These are phyloP conservation scores for Calonectria pseudoturangicola DNA, from an alignment of 2,329 filamentous ascomycete species.

Conservation along the genomic window DNA sequence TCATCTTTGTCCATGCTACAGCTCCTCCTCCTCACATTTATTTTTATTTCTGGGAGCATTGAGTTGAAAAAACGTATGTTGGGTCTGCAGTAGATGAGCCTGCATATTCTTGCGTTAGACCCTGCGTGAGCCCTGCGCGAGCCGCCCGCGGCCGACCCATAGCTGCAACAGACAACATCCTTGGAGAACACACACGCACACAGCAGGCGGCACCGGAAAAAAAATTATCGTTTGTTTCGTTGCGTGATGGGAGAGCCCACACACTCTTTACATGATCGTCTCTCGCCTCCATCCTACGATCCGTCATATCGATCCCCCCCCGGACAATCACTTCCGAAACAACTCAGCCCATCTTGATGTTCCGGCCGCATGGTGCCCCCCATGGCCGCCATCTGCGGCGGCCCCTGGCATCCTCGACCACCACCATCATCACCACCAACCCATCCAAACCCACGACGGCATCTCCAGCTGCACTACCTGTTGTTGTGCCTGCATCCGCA, in stretches of 20 bases:
- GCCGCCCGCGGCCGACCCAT: constrained; percentile 24
- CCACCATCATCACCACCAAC: constrained; percentile 5
- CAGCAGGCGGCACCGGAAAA: neutral
- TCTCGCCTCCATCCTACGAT: constrained; percentile 39
- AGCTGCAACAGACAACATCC: constrained; percentile 7
- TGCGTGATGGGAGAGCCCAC: constrained; percentile 32
- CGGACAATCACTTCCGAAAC: constrained; percentile 40
- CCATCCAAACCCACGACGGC: constrained; percentile 39
- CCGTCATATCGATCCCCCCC: constrained; percentile 47
- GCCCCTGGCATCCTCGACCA: constrained; percentile 48
- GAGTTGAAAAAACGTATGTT: constrained; percentile 30
- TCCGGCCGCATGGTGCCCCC: constrained; percentile 53
- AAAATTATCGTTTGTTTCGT: constrained; percentile 15
- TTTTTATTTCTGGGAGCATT: constrained; percentile 10
- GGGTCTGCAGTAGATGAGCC: constrained; percentile 35
- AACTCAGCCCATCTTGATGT: constrained; percentile 51
- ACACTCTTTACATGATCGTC: constrained; percentile 34
- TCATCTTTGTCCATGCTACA: constrained; percentile 20
- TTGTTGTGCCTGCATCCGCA: constrained; percentile 24
- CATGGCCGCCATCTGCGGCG: constrained; percentile 54
- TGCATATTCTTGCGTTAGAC: constrained; percentile 24
- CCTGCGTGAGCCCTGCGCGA: constrained; percentile 48
- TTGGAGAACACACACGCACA: constrained; percentile 2
- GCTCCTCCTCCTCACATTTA: constrained; percentile 12
- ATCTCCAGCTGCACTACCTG: constrained; percentile 19